Conservation (phyloP, 2,329 filamentous ascomycete genomes). For the Penicillium brevicompactum region DNA sequence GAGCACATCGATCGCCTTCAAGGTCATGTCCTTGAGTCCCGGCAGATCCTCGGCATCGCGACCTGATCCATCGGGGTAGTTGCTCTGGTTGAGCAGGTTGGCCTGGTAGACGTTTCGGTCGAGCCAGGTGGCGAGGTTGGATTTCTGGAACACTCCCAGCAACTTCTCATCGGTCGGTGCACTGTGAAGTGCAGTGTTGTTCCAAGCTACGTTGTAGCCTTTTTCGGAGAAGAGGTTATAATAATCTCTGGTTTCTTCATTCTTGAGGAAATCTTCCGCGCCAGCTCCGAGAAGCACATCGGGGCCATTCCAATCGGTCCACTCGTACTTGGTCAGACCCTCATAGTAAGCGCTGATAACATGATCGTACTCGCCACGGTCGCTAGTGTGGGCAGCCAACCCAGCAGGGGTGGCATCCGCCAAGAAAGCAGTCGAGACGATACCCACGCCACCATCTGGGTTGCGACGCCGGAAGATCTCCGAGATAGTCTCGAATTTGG, state of each 20-base stretch:
- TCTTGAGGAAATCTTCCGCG: constrained; percentile 76
- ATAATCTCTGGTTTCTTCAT: constrained; percentile 64
- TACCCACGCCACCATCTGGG: constrained; percentile 58
- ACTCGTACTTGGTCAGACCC: constrained; percentile 77
- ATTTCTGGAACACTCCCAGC: constrained; percentile 75
- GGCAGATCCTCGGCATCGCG: constrained; percentile 72
- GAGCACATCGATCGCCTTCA: constrained; percentile 83
- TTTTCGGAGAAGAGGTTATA: constrained; percentile 69
- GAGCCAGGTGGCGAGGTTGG: constrained; percentile 80
- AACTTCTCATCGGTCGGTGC: constrained; percentile 63
- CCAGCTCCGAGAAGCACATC: constrained; percentile 83
- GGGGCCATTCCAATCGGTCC: constrained; percentile 72
- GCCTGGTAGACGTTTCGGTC: constrained; percentile 79
- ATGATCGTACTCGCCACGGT: constrained; percentile 68
- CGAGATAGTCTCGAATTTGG: constrained; percentile 81
- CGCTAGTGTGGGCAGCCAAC: constrained; percentile 70
- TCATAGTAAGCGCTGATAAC: constrained; percentile 77
- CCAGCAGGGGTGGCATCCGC: constrained; percentile 80
- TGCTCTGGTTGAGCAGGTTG: constrained; percentile 67
- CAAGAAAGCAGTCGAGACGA: constrained; percentile 75
- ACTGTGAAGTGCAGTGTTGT: constrained; percentile 69
- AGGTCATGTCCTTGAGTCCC: constrained; percentile 84
- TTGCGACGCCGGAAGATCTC: constrained; percentile 69
- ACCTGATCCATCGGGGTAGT: constrained; percentile 68
- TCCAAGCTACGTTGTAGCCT: constrained; percentile 71